Evolutionary conservation across 2,329 filamentous ascomycete genomes (phyloP), one percentile per base, ranked within the genome.

Genomic region (Nemania abortiva): DNA sequence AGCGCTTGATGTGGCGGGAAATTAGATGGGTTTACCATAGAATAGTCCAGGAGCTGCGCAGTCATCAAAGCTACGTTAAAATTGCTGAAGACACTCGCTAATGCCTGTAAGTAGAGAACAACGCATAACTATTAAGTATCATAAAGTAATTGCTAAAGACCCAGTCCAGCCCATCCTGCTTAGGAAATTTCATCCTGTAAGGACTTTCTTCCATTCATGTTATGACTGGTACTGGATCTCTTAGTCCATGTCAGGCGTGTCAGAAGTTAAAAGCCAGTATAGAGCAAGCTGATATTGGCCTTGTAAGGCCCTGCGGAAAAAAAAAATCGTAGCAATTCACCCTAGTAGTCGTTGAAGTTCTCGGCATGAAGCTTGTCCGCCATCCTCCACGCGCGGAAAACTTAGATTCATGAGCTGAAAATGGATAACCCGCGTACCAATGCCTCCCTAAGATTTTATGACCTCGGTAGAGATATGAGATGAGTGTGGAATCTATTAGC

Each of bases 51-150:
- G n/a, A 34, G 6, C 15, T 53, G 15, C 34, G 37, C 20, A 13
- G 13, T 34, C 11, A 53, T 37, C 18, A 47, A 15, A 47, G 15
- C 2, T 55, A 27, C 22, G 3, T 9, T 13, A 22, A 6, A 34
- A 6, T 42, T 57, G 20, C 24, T 34, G 4, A 42, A 6, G 13
- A n/a, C 15, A 10, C 39, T 54, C n/a, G 15, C 10, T 9, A 37
- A 50, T 10, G 53, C 20, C 7, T 29, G 27, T 47, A 5, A 15
- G 1, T 55, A 11, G 54, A 59, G 64, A 64, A 7, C 27, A 68
- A 63, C 59, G 65, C 65, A 64, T 60, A 34, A 34, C 9, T 55
- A 15, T 47, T n/a, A 6, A 22, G 27, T 63, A 64, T 54, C 37
- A 10, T 42, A 59, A 27, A 10, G 31, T 47, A 49, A 24, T 5